Evolutionary conservation across 106 monocot species (phyloP).

Genomic region (Phalaenopsis aphrodite): DNA sequence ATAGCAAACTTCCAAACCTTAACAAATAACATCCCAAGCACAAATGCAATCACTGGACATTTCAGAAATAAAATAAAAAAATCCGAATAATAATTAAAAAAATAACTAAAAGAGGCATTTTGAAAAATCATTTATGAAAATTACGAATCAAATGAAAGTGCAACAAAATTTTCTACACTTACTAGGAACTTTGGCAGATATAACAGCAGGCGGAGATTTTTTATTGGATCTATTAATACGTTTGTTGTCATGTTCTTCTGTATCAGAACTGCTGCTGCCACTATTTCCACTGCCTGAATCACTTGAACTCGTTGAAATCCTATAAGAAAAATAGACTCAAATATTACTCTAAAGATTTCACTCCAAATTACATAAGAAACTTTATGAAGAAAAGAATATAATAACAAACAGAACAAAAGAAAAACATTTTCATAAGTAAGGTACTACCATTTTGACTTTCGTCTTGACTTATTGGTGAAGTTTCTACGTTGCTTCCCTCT

Average conservation of each 20-base stretch:
- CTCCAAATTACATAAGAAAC: background rate
- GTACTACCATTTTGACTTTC: conserved; percentile 28
- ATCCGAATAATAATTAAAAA: background rate
- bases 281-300: conserved; percentile 19
- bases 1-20: no score
- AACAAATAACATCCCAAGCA: background rate
- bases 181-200: background rate
- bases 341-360: background rate
- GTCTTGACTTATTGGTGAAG: conserved; percentile 22
- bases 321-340: conserved; percentile 4
- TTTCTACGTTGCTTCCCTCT: conserved; percentile 22
- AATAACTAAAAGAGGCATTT: background rate
- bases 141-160: background rate
- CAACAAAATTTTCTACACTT: background rate
- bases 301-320: conserved; percentile 21
- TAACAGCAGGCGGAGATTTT: conserved; percentile 3
- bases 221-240: conserved; percentile 7
- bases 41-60: background rate
- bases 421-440: conserved; percentile 2
- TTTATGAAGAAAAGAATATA: background rate
- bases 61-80: background rate
- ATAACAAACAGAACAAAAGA: background rate
- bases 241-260: conserved; percentile 13
- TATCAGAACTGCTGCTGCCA: conserved; percentile 18
- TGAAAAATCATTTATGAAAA: background rate